Base-by-base conservation (phyloP, 371 early-diverging fungal genomes). In the Haplosporangium sp. region DNA sequence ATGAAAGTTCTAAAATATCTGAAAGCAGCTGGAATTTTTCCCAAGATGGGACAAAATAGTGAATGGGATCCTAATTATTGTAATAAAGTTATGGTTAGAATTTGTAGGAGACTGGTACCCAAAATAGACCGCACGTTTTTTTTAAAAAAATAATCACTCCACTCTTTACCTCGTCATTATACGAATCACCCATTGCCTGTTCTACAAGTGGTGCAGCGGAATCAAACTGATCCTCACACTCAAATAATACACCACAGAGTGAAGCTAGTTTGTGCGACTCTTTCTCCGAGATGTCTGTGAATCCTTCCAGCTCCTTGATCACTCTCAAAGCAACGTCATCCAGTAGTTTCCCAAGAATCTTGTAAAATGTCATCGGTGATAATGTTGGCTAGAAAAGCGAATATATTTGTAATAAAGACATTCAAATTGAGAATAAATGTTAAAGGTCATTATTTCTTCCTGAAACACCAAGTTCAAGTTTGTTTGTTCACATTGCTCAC, bases 201-300 rank as follows among this genome's bases (percentile, higher is more conserved):
- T 87, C 88, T 48, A 86, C 84, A 7, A 76, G 50, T 19, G 71
- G 71, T 2, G 79, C 85, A 2, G 85, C 85, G 6, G 82, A 45
- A 60, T 88, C 88, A 75, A 91, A 90, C 3, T 83, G 84, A 56
- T 84, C 81, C 17, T 87, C 88, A 11, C 90, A 69, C 47, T 88
- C 87, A 58, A 86, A 83, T 42, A 90, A 35, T n/a, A 88, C 83
- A 44, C 86, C 86, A 44, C 88, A 83, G 1, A 84, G 74, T 4
- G 74, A 69, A 8, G 90, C 88, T 20, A 94, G 87, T 39, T 85
- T 74, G 59, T 88, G 89, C 0, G 92, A 91, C 65, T 93, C 94
- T 39, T 90, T 88, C 4, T 88, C 92, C 1, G 90, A 91, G 69
- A 94, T 94, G 64, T 94, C 94, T 56, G 74, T 64, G 39, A 92